These are phyloP conservation scores for Triglochin maritima DNA, from an alignment of 106 monocot genomes.

Conservation along the genomic window DNA sequence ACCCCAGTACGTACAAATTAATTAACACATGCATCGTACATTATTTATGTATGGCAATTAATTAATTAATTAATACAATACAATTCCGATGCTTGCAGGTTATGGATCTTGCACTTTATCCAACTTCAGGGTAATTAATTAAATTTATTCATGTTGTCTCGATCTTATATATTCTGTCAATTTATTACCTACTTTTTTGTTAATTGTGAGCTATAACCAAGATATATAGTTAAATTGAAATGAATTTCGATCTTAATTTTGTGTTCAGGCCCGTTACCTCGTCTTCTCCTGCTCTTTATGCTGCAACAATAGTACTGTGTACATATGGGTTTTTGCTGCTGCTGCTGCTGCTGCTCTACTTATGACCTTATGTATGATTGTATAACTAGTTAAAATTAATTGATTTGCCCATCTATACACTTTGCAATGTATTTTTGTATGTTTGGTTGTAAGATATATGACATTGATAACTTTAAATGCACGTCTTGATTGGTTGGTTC, in stretches of 20 bases:
- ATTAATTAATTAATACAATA: not conserved
- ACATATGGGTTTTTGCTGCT: not conserved
- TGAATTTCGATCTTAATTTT: not conserved
- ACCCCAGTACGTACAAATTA: conserved; percentile 45
- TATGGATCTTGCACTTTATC: conserved; percentile 23
- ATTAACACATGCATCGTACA: not conserved
- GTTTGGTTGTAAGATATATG: too few species aligned
- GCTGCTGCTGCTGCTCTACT: conserved; percentile 10
- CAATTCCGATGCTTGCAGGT: conserved; percentile 4
- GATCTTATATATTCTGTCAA: not conserved
- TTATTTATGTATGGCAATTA: not conserved
- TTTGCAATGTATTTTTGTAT: too few species aligned
- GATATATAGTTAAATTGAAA: not conserved
- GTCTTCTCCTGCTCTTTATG: not conserved
- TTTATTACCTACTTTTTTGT: not conserved
- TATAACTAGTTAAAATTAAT: too few species aligned
- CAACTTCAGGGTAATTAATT: conserved; percentile 20
- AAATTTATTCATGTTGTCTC: too few species aligned
- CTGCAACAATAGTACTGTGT: too few species aligned
- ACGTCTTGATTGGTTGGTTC: too few species aligned
- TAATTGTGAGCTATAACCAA: not conserved
- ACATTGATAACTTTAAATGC: too few species aligned
- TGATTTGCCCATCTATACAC: too few species aligned
- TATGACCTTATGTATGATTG: not conserved
- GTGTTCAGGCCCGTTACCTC: not conserved